Percentiles rank a stretch among this genome's conserved stretches.
Conservation (phyloP, 148 eudicot species). For the Cornus kousa region DNA sequence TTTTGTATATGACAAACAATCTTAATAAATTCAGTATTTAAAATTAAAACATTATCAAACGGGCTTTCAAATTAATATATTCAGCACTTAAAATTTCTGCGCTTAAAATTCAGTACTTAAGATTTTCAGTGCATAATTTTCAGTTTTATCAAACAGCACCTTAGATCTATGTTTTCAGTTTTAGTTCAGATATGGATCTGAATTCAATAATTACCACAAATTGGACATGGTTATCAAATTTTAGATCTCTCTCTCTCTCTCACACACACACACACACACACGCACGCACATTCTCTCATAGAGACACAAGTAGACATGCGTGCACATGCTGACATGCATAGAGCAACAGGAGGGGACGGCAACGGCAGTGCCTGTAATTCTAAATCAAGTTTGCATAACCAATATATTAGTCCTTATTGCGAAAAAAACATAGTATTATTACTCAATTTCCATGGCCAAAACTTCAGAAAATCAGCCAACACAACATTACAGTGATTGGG, state of each 20-base stretch:
- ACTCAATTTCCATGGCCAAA: too few species aligned
- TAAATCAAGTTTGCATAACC: not conserved
- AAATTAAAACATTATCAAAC: too few species aligned
- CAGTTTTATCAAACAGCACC: too few species aligned
- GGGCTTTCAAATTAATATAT: too few species aligned
- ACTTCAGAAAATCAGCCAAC: not conserved
- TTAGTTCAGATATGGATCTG: not conserved
- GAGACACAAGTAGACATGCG: too few species aligned
- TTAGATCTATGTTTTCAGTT: not conserved
- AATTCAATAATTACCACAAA: not conserved
- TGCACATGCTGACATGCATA: not conserved
- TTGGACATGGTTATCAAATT: not conserved
- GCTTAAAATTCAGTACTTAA: too few species aligned
- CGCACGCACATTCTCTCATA: not conserved
- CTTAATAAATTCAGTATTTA: too few species aligned
- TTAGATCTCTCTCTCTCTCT: not conserved
- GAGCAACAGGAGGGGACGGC: not conserved
- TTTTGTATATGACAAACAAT: too few species aligned
- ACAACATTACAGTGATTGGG: not conserved
- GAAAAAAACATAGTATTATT: too few species aligned
- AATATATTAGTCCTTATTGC: not conserved
- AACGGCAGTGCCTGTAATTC: not conserved
- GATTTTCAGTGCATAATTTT: too few species aligned
- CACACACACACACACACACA: not conserved
- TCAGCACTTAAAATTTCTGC: too few species aligned